A percentile compares a stretch with the other conserved stretches of the same genome.
Evolutionary conservation across 2,329 filamentous ascomycete genomes (phyloP).

Genomic region (Cercospora berteroae): DNA sequence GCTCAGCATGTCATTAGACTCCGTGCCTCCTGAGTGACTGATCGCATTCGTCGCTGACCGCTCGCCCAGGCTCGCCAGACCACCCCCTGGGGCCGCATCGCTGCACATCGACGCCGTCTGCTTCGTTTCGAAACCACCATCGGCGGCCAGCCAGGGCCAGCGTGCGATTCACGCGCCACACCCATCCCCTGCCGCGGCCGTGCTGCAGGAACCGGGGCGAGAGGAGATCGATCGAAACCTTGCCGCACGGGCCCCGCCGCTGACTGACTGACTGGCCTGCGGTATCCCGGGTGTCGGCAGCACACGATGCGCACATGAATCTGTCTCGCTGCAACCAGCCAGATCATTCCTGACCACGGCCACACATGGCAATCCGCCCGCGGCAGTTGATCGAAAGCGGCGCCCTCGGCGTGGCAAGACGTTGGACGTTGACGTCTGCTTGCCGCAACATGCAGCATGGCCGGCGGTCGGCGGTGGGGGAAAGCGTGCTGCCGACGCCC

Average conservation of each 20-base stretch:
- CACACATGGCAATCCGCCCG: not conserved
- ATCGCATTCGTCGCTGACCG: not conserved
- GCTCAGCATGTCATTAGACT: not conserved
- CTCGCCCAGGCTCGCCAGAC: not conserved
- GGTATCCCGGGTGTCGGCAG: conserved; percentile 13
- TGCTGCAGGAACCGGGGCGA: conserved; percentile 5
- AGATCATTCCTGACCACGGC: not conserved
- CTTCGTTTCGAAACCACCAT: not conserved
- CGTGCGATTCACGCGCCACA: conserved; percentile 17
- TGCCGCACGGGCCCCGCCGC: not conserved
- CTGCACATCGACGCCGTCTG: not conserved
- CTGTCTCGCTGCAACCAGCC: not conserved
- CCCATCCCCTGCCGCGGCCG: not conserved
- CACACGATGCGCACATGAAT: not conserved
- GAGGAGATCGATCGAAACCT: conserved; percentile 10
- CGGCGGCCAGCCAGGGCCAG: not conserved
- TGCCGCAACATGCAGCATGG: not conserved
- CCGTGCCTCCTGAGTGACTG: not conserved
- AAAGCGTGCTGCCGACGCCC: not conserved
- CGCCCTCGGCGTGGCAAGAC: not conserved
- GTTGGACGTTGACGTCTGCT: not conserved
- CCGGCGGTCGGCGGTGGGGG: not conserved
- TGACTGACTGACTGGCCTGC: not conserved
- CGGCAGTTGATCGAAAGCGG: not conserved
- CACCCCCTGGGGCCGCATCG: not conserved